These are phyloP conservation scores for Ceratobasidium sp. DNA, from an alignment of 1,284 basidiomycete species.

Conservation along the genomic window DNA sequence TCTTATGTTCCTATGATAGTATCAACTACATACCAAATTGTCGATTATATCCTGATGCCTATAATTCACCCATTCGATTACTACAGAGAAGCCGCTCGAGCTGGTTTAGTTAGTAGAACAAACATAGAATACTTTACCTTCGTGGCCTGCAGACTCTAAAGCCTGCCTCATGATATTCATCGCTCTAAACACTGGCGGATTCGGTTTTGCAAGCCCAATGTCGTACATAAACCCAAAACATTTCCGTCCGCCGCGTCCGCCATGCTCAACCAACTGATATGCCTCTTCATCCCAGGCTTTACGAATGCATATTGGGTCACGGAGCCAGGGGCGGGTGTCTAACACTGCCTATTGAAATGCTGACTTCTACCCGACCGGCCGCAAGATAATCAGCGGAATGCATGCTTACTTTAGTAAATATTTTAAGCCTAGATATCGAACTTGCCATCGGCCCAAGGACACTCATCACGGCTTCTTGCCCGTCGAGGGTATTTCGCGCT, in stretches of 20 bases:
- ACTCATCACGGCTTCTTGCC: conserved; percentile 77
- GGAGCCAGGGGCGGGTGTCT: conserved; percentile 72
- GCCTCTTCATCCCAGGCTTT: conserved; percentile 75
- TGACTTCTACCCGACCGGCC: conserved; percentile 51
- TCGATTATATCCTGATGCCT: conserved; percentile 47
- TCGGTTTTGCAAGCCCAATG: conserved; percentile 72
- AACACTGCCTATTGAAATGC: conserved; percentile 60
- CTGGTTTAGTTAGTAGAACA: no score
- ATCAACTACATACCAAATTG: conserved; percentile 26
- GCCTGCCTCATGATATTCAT: conserved; percentile 70
- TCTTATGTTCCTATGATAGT: not conserved
- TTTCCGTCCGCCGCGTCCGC: conserved; percentile 66
- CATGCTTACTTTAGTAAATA: conserved; percentile 67
- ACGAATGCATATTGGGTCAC: conserved; percentile 72
- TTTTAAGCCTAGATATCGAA: conserved; percentile 69
- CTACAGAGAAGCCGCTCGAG: conserved; percentile 38
- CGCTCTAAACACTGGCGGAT: conserved; percentile 77
- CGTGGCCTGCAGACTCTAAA: conserved; percentile 75
- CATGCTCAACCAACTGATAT: conserved; percentile 70
- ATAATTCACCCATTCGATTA: conserved; percentile 58
- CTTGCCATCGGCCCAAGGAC: conserved; percentile 79
- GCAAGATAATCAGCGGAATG: not conserved
- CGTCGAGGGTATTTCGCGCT: conserved; percentile 71
- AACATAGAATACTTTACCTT: conserved; percentile 59
- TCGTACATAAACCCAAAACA: conserved; percentile 76